These are phyloP conservation scores for Lasiodiplodia hormozganensis DNA, from an alignment of 2,329 filamentous ascomycete genomes.

Conservation along the genomic window DNA sequence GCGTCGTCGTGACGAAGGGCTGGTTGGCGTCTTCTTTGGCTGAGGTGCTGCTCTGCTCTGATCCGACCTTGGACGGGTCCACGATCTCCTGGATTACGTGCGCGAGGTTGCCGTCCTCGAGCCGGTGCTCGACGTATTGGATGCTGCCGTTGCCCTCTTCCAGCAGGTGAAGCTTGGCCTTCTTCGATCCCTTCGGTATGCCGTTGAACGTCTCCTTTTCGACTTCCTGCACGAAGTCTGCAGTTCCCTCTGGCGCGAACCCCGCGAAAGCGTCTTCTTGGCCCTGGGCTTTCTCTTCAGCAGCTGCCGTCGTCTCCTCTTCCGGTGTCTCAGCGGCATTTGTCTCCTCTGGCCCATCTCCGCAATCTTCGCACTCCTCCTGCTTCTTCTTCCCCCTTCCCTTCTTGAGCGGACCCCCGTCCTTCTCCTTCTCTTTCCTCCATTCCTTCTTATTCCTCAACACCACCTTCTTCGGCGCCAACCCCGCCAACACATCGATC, in stretches of 20 bases:
- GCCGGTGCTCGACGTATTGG: constrained; percentile 77
- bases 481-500: constrained; percentile 81
- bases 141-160: constrained; percentile 72
- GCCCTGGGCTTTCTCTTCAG: not conserved
- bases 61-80: constrained; percentile 44
- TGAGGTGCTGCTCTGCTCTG: constrained; percentile 34
- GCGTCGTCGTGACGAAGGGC: constrained; percentile 38
- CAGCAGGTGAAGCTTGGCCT: constrained; percentile 47
- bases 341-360: not conserved
- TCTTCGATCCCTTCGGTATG: constrained; percentile 28
- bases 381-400: constrained; percentile 35
- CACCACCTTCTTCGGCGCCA: constrained; percentile 75
- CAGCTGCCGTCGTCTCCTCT: not conserved
- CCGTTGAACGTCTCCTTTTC: constrained; percentile 6
- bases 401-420: constrained; percentile 45
- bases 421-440: constrained; percentile 49
- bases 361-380: constrained; percentile 22
- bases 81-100: constrained; percentile 70
- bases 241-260: constrained; percentile 6
- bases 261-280: constrained; percentile 2
- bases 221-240: not conserved
- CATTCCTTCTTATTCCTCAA: constrained; percentile 86
- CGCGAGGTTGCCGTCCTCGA: constrained; percentile 75
- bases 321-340: too few relatives aligned
- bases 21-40: constrained; percentile 35